Base-by-base conservation (phyloP, 2,329 filamentous ascomycete species). In the Volutella citrinella region DNA sequence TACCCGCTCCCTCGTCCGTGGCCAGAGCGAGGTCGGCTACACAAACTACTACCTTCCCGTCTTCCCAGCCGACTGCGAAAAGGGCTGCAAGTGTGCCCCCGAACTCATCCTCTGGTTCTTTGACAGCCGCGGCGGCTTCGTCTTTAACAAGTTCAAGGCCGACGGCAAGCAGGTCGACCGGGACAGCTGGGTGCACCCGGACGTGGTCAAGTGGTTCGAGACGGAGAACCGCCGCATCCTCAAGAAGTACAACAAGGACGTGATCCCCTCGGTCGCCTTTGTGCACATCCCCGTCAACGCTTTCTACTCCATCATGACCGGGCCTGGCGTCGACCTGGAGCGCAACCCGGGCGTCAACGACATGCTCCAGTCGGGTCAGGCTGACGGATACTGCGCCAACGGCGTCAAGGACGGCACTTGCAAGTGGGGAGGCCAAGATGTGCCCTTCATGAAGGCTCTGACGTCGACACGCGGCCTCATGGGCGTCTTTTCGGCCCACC, bases 101-200 rank as follows among this genome's bases (percentile, higher is more conserved):
- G 60, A 61, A 28, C 44, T 72, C 19, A 49, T 87, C 1, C 63
- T 88, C 3, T 88, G 82, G 80, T 87, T 87, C 60, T 86, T 88
- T 48, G 84, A 87, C 49, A 76, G 69, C 35, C 68, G 74, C 12
- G 80, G 81, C 21, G 80, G 80, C 7, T 64, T 42, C 36, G 39
- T 36, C 8, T 36, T 27, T 12, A 17, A 36, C 19, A 11, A 35
- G n/a, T 11, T 39, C 5, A 20, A 39, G 17, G 16, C 32, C 10
- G 21, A 65, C 32, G 62, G 66, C 30, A 77, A 70, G 46, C 69
- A 70, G 38, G 48, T 42, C 48, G 45, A 27, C 33, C 54, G 11
- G 35, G 52, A 26, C 48, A 59, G 65, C 37, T 74, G 70, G 70
- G 69, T 74, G 4, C 62, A 71, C 31, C 32, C 40, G 6, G 56